Conservation (phyloP, 2,329 filamentous ascomycete species). For the Cladorrhinum sp. region DNA sequence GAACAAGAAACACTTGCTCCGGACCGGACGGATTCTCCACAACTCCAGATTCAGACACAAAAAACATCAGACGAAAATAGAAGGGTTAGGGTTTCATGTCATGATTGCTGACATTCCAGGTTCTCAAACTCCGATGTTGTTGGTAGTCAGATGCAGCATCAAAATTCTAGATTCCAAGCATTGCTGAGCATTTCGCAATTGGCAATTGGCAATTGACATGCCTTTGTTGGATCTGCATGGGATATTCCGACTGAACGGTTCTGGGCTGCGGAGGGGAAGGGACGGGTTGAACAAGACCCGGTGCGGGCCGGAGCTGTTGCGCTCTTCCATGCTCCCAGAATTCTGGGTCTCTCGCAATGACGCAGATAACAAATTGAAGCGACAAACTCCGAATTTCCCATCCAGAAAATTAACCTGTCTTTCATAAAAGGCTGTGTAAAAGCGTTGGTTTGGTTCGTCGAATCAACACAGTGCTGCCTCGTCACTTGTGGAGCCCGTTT, state of each 20-base stretch:
- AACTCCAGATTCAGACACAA: not conserved
- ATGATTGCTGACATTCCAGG: not conserved
- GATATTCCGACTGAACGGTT: not conserved
- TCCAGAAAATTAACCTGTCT: no score
- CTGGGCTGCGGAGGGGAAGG: not conserved
- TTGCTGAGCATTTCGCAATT: not conserved
- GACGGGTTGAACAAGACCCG: not conserved
- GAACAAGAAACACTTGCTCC: not conserved
- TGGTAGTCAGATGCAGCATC: not conserved
- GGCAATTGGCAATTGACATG: not conserved
- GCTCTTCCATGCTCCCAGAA: not conserved
- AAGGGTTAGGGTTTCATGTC: slow-evolving; percentile 13
- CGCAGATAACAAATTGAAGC: not conserved
- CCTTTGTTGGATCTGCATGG: not conserved
- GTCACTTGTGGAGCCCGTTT: not conserved
- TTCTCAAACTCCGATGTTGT: not conserved
- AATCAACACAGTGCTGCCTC: not conserved
- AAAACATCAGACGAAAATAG: not conserved
- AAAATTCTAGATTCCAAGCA: no score
- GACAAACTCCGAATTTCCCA: not conserved
- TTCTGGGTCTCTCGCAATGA: not conserved
- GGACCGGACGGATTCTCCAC: not conserved
- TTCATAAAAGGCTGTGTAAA: not conserved
- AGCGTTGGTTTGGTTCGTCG: not conserved
- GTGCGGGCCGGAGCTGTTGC: not conserved